Evolutionary conservation across 495 filamentous ascomycete genomes (phyloP).

Genomic region (Xylaria grammica): DNA sequence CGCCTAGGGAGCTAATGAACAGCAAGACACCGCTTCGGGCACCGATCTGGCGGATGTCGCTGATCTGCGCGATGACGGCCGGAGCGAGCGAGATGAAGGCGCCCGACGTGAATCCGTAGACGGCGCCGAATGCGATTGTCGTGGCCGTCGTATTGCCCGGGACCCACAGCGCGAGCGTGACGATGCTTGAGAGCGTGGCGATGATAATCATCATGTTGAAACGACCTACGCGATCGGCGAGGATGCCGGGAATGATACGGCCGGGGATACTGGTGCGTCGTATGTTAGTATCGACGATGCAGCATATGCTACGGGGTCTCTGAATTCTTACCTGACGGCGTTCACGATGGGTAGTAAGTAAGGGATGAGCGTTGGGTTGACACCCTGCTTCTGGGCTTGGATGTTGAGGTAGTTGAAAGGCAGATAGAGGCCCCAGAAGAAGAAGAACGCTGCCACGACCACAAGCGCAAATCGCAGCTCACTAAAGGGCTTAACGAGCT

Average conservation of each 20-base stretch:
- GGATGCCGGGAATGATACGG: constrained; percentile 72
- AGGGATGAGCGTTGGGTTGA: constrained; percentile 60
- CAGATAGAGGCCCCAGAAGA: constrained; percentile 75
- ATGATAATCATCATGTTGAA: constrained; percentile 76
- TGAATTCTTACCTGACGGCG: constrained; percentile 65
- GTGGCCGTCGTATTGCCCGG: constrained; percentile 62
- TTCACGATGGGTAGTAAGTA: constrained; percentile 78
- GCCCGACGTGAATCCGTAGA: constrained; percentile 77
- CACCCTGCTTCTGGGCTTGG: constrained; percentile 61
- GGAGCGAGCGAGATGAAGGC: constrained; percentile 67
- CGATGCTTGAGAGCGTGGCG: constrained; percentile 61
- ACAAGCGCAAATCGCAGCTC: constrained; percentile 62
- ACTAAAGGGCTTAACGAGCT: constrained; percentile 65
- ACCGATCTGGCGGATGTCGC: constrained; percentile 74
- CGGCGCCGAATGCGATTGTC: constrained; percentile 66
- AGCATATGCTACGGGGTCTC: too few species aligned
- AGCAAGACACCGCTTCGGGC: constrained; percentile 73
- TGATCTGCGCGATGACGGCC: constrained; percentile 71
- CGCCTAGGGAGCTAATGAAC: constrained; percentile 65
- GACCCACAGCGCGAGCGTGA: constrained; percentile 74
- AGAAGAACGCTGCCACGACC: constrained; percentile 60
- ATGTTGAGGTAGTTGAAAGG: constrained; percentile 76
- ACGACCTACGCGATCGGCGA: constrained; percentile 74
- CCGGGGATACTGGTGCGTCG: constrained; percentile 60
- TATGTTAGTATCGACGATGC: constrained; percentile 25